phyloP scores from a whole-genome alignment of 2,329 filamentous ascomycete genomes.

The Tolypocladium tropicale region DNA sequence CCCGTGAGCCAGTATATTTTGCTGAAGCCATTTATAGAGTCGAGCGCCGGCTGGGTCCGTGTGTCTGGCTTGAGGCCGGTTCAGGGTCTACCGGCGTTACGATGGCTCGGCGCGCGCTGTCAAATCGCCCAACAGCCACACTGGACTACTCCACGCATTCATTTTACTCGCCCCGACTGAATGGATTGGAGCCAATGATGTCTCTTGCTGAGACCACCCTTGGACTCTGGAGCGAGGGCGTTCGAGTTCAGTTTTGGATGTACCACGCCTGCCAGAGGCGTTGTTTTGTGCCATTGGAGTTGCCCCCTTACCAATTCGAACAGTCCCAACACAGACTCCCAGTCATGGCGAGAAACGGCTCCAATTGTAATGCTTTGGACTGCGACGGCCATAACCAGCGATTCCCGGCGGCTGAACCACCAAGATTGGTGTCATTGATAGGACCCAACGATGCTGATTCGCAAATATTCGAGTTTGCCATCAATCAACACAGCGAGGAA shows the following conservation, averaged over 20 bases:
- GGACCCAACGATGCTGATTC: neutral
- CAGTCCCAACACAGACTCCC: constrained; percentile 15
- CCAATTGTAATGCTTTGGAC: neutral
- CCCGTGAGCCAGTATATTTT: constrained; percentile 22
- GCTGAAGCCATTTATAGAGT: constrained; percentile 17
- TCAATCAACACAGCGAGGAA: neutral
- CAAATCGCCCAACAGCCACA: neutral
- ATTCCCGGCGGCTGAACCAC: neutral
- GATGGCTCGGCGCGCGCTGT: constrained; percentile 20
- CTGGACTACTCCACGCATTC: neutral
- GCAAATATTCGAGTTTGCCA: neutral
- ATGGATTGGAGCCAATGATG: neutral
- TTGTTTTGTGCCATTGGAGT: constrained; percentile 5
- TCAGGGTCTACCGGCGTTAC: constrained; percentile 19
- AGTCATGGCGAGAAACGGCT: neutral
- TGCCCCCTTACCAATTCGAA: constrained; percentile 20
- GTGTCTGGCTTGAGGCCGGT: constrained; percentile 23
- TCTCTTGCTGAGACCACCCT: constrained; percentile 1
- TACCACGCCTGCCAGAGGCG: constrained; percentile 9
- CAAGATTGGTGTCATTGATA: neutral
- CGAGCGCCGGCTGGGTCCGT: constrained; percentile 7
- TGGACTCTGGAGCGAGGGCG: constrained; percentile 10
- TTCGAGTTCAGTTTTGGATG: constrained; percentile 11
- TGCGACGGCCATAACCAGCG: neutral
- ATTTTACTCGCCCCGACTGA: neutral